Base-by-base conservation (phyloP, 495 filamentous ascomycete species). In the Podospora appendiculata region DNA sequence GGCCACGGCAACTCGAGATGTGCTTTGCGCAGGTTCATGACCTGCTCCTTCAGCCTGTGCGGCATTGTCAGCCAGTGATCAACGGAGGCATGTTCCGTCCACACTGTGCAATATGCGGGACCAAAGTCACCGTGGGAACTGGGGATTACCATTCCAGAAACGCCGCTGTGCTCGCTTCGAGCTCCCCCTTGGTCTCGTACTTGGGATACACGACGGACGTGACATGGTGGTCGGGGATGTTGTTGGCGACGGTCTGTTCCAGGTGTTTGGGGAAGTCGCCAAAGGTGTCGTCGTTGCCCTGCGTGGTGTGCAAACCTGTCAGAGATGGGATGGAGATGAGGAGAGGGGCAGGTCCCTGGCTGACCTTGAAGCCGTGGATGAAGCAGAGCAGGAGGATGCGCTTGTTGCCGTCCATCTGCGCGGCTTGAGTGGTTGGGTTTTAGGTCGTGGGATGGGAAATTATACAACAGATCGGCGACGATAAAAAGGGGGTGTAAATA, bases 291-390 rank as follows among this genome's bases (percentile, higher is more conserved):
- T 96, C 89, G 54, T 79, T 81, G 32, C 92, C 92, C 89, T 95
- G 58, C 25, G 34, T 40, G 6, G 33, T 58, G 11, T 45, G 12
- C 13, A 32, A 45, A n/a, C 12, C 39, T 12, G 38, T 14, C 6
- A 41, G 41, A 52, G 46, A 4, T 9, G 11, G 8, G n/a, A 43
- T 25, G 14, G 10, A 12, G 14, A 18, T 16, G 4, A 33, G 45
- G 44, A 5, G 33, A 44, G 5, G 25, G 25, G 25, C 25, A n/a
- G 25, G 25, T 25, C 5, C 25, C 2, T 25, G 25, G 40, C 66
- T 51, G 61, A 89, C 89, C 81, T 96, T 95, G 75, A 96, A 97
- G 11, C 92, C 92, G 61, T 97, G 92, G 41, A 96, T 84, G 70
- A 95, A 96, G 63, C 87, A 89, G 11, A 96, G 76, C 0, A 96